phyloP scores from a whole-genome alignment of 345 rosid genomes.

The Leavenworthia alabamica region DNA sequence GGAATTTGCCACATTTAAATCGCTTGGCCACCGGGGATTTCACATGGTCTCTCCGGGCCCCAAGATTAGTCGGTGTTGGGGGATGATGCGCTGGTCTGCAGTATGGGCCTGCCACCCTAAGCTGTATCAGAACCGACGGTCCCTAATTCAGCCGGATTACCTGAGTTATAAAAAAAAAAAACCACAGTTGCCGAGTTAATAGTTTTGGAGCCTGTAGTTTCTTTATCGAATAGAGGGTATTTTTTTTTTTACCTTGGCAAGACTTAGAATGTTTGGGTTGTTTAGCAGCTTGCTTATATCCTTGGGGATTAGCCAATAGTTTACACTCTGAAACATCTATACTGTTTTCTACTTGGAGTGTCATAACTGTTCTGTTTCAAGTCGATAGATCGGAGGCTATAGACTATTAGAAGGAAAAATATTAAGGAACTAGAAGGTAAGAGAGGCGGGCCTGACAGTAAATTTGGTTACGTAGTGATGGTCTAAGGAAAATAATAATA shows the following conservation, averaged over 20 bases:
- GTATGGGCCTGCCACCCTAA: too few relatives aligned
- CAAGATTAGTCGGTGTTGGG: too few relatives aligned
- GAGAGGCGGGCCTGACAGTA: neutral
- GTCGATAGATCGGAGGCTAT: neutral
- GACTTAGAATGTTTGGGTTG: neutral
- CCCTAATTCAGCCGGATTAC: too few relatives aligned
- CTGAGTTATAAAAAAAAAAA: too few relatives aligned
- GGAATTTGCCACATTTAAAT: too few relatives aligned
- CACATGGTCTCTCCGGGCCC: too few relatives aligned
- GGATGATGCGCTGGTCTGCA: too few relatives aligned
- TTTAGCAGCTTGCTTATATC: neutral
- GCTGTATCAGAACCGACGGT: too few relatives aligned
- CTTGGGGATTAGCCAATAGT: constrained; percentile 1
- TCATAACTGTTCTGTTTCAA: neutral
- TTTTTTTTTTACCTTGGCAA: neutral
- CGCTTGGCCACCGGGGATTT: too few relatives aligned
- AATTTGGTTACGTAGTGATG: neutral
- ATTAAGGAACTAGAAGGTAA: neutral
- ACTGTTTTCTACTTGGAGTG: neutral
- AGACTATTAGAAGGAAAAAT: neutral
- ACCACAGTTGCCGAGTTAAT: neutral
- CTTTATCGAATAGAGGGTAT: neutral
- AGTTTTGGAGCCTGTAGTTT: neutral
- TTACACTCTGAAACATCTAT: neutral
- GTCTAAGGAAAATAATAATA: neutral